A percentile compares a stretch with the other conserved stretches of the same genome.
Evolutionary conservation across 2,329 filamentous ascomycete species (phyloP).

Genomic region (Trichothecium sympodiale): DNA sequence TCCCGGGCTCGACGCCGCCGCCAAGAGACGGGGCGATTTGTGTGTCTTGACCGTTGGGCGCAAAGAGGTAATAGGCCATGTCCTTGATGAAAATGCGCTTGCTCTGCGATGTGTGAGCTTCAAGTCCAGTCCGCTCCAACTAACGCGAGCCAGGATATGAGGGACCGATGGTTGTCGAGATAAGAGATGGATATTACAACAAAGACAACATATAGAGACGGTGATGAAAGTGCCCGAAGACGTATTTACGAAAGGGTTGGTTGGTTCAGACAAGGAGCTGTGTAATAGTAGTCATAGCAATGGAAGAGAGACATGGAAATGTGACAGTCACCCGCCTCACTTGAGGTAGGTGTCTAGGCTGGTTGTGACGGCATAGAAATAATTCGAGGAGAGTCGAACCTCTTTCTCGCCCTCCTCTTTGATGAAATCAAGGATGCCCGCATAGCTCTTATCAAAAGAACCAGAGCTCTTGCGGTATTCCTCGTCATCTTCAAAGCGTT

Average conservation of each 20-base stretch:
- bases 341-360: not conserved
- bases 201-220: no score
- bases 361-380: conserved; percentile 6
- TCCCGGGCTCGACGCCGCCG: conserved; percentile 51
- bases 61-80: conserved; percentile 85
- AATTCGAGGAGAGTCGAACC: conserved; percentile 38
- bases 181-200: no score
- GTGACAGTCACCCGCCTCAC: conserved; percentile 1
- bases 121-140: not conserved
- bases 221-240: no score
- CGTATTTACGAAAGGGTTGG: no score
- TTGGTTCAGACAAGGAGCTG: no score
- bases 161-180: no score
- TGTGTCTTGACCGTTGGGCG: conserved; percentile 57
- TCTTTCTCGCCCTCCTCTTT: conserved; percentile 56
- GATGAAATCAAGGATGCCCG: conserved; percentile 60
- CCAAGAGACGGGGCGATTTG: conserved; percentile 72
- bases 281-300: no score
- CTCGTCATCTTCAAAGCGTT: conserved; percentile 63
- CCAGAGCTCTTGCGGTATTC: conserved; percentile 47
- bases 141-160: no score
- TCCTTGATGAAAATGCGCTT: conserved; percentile 98
- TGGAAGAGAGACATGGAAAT: not conserved
- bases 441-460: conserved; percentile 59
- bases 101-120: conserved; percentile 37